These are phyloP conservation scores for Gaultheria prostrata DNA, from an alignment of 148 eudicot genomes.

Conservation along the genomic window DNA sequence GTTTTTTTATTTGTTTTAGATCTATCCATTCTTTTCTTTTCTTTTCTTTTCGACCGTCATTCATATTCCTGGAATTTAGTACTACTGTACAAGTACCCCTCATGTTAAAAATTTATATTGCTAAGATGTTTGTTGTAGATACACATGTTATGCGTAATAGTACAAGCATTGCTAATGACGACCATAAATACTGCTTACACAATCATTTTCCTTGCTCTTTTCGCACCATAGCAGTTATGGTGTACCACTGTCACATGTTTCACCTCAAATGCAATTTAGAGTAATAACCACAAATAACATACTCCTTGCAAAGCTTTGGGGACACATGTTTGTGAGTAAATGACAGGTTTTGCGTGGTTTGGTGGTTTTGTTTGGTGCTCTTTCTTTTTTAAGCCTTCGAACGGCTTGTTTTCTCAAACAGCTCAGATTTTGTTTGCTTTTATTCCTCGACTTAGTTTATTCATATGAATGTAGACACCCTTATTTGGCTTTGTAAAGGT, in stretches of 20 bases:
- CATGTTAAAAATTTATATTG: not conserved
- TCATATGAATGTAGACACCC: too few species aligned
- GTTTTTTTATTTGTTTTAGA: not conserved
- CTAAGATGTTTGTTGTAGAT: not conserved
- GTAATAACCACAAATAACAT: not conserved
- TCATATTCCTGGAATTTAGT: not conserved
- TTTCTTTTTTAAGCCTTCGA: too few species aligned
- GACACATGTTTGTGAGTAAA: not conserved
- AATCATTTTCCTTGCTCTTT: not conserved
- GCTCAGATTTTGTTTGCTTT: too few species aligned
- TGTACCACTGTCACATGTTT: not conserved
- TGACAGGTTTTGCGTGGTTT: too few species aligned
- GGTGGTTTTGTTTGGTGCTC: too few species aligned
- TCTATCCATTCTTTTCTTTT: not conserved
- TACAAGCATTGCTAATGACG: not conserved
- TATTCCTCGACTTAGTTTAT: too few species aligned
- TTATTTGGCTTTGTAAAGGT: too few species aligned
- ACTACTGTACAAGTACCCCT: not conserved
- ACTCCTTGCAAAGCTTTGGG: not conserved
- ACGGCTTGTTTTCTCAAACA: too few species aligned
- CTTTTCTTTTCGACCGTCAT: not conserved
- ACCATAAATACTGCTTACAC: not conserved
- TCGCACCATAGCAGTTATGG: not conserved
- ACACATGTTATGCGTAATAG: not conserved
- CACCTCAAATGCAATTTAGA: not conserved